A percentile compares a stretch with the other conserved stretches of the same genome.
phyloP scores from a whole-genome alignment of 176 grass and related monocot species.

The Hsuehochloa calcarea region DNA sequence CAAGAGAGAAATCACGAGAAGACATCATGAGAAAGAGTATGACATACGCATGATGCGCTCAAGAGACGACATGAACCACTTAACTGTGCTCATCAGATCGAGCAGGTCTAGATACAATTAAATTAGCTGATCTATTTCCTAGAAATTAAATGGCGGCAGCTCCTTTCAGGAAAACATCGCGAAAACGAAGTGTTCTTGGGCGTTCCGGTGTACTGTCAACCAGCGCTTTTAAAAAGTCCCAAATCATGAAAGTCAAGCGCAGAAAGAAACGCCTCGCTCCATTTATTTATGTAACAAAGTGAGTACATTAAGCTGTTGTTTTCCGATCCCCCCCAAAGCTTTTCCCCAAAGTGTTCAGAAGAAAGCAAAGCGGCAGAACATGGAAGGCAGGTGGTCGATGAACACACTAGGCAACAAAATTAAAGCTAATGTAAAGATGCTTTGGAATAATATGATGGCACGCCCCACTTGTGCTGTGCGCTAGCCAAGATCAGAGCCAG shows the following conservation, averaged over 20 bases:
- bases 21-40: neutral
- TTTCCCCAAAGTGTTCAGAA: neutral
- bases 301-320: neutral
- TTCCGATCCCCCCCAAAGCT: neutral
- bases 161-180: neutral
- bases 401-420: constrained; percentile 14
- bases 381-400: neutral
- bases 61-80: neutral
- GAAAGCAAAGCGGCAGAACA: constrained; percentile 26
- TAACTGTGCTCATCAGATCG: neutral
- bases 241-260: neutral
- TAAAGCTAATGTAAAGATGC: constrained; percentile 26
- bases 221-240: neutral
- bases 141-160: neutral
- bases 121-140: neutral
- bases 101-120: neutral
- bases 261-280: neutral
- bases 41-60: neutral
- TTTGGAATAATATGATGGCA: constrained; percentile 13
- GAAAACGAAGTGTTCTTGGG: neutral
- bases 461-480: constrained; percentile 11
- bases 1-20: constrained; percentile 1
- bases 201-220: neutral
- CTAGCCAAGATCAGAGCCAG: neutral
- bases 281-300: neutral